These are phyloP conservation scores for Hevea brasiliensis DNA, from an alignment of 345 rosid genomes.

Conservation along the genomic window DNA sequence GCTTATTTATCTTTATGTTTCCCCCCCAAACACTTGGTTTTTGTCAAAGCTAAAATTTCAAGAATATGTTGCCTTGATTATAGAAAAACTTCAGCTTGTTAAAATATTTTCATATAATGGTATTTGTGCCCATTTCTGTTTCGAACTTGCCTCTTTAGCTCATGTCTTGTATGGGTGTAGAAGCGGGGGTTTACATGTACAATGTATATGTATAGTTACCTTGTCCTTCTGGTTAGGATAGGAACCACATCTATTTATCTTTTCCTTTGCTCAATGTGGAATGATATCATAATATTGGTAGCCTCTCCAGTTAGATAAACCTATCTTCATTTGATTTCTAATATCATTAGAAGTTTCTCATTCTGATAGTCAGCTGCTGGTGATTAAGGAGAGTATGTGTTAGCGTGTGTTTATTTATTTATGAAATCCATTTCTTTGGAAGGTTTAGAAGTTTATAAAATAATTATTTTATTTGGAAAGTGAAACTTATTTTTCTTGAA, in stretches of 20 bases:
- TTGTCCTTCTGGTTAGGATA: conserved; percentile 1
- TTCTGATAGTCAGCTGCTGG: not conserved
- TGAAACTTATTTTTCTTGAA: too few relatives aligned
- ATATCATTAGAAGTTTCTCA: not conserved
- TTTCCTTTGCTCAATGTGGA: not conserved
- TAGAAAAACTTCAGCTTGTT: not conserved
- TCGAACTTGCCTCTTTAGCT: not conserved
- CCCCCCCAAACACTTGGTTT: not conserved
- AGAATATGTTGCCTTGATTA: not conserved
- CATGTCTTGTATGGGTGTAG: not conserved
- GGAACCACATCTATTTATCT: not conserved
- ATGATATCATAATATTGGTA: not conserved
- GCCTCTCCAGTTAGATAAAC: not conserved
- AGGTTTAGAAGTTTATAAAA: too few relatives aligned
- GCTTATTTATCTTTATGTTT: not conserved
- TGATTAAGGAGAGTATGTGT: too few relatives aligned
- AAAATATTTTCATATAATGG: conserved; percentile 11
- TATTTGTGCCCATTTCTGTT: conserved; percentile 23
- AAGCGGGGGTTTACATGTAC: not conserved
- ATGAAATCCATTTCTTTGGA: too few relatives aligned
- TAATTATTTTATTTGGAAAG: too few relatives aligned
- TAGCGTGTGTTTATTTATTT: too few relatives aligned
- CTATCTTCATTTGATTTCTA: not conserved
- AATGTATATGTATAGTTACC: conserved; percentile 12
- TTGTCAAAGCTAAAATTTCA: not conserved